Evolutionary conservation across 345 rosid genomes (phyloP).

Genomic region (Linum tenue): DNA sequence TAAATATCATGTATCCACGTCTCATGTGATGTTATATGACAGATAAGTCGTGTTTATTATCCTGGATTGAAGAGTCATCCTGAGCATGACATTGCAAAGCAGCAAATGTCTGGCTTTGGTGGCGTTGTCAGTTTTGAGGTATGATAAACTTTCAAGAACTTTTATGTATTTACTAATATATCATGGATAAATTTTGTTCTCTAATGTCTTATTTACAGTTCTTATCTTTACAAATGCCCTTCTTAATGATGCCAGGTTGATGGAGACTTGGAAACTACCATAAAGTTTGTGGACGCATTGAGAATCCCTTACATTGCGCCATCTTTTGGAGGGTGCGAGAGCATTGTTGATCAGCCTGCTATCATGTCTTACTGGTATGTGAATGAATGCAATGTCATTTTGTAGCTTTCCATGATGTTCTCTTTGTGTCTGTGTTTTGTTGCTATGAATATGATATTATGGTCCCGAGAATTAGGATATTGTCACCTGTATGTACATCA

Average conservation of each 20-base stretch:
- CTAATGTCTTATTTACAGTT: neutral
- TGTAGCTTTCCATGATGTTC: neutral
- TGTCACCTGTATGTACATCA: too few relatives aligned
- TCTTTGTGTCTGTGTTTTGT: neutral
- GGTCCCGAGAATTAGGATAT: too few relatives aligned
- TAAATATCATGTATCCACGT: neutral
- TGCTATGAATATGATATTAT: neutral
- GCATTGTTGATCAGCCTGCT: slow-evolving; percentile 98
- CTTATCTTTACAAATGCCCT: neutral
- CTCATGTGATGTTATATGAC: slow-evolving; percentile 12
- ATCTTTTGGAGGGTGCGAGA: slow-evolving; percentile 95
- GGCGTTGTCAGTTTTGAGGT: slow-evolving; percentile 99
- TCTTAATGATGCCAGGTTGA: slow-evolving; percentile 38
- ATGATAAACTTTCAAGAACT: neutral
- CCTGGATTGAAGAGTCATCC: slow-evolving; percentile 93
- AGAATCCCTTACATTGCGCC: slow-evolving; percentile 97
- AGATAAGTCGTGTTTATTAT: slow-evolving; percentile 86
- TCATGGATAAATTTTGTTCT: neutral
- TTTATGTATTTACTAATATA: too few relatives aligned
- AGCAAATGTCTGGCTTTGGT: slow-evolving; percentile 96
- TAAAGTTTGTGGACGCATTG: slow-evolving; percentile 71
- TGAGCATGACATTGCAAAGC: slow-evolving; percentile 80
- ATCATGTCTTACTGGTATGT: slow-evolving; percentile 94
- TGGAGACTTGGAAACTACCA: slow-evolving; percentile 68
- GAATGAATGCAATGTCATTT: neutral